Evolutionary conservation across 805 yeast genomes (phyloP).

Genomic region (Pichia californica): DNA sequence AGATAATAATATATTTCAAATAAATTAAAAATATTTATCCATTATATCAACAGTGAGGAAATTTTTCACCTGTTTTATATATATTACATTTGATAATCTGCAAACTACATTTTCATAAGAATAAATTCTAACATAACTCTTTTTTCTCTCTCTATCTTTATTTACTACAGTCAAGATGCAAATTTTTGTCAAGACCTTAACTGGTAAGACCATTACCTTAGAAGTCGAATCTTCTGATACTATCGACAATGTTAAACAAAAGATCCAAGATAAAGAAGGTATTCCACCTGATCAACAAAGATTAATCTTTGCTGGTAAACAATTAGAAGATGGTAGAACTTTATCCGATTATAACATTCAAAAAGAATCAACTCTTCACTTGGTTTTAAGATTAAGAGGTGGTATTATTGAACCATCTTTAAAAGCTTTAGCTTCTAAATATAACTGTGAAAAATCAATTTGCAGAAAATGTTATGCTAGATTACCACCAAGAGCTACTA

Average conservation of each 20-base stretch:
- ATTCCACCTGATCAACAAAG: constrained; percentile 97
- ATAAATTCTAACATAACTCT: constrained; percentile 11
- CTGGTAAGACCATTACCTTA: constrained; percentile 92
- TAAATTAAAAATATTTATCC: too few species aligned
- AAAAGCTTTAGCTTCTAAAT: constrained; percentile 98
- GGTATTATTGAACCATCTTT: constrained; percentile 98
- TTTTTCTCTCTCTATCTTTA: not conserved
- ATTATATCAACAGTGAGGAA: too few species aligned
- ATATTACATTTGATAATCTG: not conserved
- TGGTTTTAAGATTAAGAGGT: constrained; percentile 64
- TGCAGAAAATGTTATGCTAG: constrained; percentile 99
- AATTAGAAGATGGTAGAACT: constrained; percentile 93
- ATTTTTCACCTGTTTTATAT: too few species aligned
- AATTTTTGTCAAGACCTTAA: constrained; percentile 98
- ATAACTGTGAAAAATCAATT: constrained; percentile 98
- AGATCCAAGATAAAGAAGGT: constrained; percentile 95
- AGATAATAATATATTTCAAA: too few species aligned
- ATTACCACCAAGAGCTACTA: constrained; percentile 99
- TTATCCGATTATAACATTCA: constrained; percentile 92
- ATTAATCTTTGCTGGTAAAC: constrained; percentile 93
- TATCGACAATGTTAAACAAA: constrained; percentile 89
- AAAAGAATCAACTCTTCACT: constrained; percentile 72
- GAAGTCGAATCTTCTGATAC: constrained; percentile 93
- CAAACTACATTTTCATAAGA: not conserved
- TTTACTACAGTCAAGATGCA: constrained; percentile 49